These are phyloP conservation scores for Fragaria iinumae DNA, from an alignment of 306 rosid genomes.

Conservation along the genomic window DNA sequence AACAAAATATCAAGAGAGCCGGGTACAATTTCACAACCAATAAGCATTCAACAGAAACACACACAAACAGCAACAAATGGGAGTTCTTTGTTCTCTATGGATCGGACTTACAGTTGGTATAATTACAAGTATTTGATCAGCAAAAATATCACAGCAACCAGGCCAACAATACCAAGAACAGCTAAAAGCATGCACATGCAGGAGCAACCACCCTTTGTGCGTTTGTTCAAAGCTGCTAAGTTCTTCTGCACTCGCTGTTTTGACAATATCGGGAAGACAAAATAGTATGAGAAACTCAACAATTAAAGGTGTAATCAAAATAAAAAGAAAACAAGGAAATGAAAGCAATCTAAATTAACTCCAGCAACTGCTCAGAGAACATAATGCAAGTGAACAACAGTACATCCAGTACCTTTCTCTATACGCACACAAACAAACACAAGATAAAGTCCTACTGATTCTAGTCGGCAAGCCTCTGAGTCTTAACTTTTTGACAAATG, in stretches of 20 bases:
- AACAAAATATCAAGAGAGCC: conserved; percentile 16
- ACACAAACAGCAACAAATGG: neutral
- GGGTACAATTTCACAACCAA: conserved; percentile 17
- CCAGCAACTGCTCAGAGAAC: neutral
- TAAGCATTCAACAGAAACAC: conserved; percentile 27
- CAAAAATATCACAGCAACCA: conserved; percentile 61
- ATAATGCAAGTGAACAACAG: neutral
- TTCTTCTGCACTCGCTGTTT: conserved; percentile 94
- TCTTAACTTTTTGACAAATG: neutral
- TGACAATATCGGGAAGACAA: conserved; percentile 21
- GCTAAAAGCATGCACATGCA: conserved; percentile 86
- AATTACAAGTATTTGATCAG: conserved; percentile 72
- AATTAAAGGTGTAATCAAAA: neutral
- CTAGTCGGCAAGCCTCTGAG: neutral
- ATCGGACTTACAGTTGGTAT: neutral
- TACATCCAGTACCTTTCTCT: neutral
- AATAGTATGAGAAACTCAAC: conserved; percentile 15
- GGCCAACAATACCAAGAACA: conserved; percentile 70
- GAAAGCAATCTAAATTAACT: neutral
- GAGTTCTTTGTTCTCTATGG: conserved; percentile 12
- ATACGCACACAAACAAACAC: neutral
- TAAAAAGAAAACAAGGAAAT: neutral
- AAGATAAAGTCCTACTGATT: neutral
- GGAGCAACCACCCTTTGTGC: conserved; percentile 86
- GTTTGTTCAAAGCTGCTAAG: conserved; percentile 83